Evolutionary conservation across 1,284 basidiomycete species (phyloP), one percentile per base, ranked within the genome.

Genomic region (Pseudozyma hubeiensis): DNA sequence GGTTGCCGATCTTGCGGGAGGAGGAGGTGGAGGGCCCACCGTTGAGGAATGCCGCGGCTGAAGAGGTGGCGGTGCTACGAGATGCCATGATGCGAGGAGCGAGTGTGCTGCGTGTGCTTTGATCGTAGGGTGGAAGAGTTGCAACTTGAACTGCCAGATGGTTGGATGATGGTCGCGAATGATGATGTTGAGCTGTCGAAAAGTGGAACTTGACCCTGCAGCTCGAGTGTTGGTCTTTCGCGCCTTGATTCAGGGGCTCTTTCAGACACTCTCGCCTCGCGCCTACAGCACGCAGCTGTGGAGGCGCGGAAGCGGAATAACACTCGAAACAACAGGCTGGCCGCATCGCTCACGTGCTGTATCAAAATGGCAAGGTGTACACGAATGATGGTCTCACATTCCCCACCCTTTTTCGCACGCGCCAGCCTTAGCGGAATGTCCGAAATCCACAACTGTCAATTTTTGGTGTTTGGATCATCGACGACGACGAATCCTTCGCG

Each of bases 31-130:
- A 37, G 10, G 51, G 39, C 33, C 59, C 52, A 10, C 59, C 56
- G 45, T 67, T 73, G 47, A 73, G 70, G 24, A 73, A 73, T 0
- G 70, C 70, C 5, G 70, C 70, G 24, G 69, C 69, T 4, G 69
- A 65, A 7, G 69, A 72, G 19, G 69, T 65, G 8, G 57, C 47
- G 40, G 24, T 70, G 34, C 48, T 34, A n/a, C 45, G 53, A 17
- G 56, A 59, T 48, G 66, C 48, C 66, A 69, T 69, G 43, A 19
- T 44, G 43, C 4, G 24, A 4, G 24, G 24, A 24, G 24, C 24
- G 24, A 24, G 24, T 44, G 19, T 33, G 24, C 45, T 14, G 16
- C 30, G 17, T 14, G 40, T 14, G n/a, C 2, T 41, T 41, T 41
- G 40, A 41, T 14, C 2, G 40, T 13, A 41, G 16, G 10, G 5